Evolutionary conservation across 805 yeast genomes (phyloP), one percentile per base, ranked within the genome.

Genomic region (Spathaspora arborariae): DNA sequence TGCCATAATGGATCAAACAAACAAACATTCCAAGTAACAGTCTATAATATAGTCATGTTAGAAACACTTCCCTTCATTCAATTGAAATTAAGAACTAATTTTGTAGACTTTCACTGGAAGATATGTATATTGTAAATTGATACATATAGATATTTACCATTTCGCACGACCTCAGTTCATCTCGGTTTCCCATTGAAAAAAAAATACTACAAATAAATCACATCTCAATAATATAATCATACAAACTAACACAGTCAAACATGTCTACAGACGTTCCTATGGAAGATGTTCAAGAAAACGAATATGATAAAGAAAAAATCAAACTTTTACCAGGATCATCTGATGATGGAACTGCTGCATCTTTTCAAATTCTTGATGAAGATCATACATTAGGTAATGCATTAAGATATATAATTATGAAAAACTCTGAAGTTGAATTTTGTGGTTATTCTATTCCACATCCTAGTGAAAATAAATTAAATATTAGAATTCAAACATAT

Each of bases 371-470:
- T 51, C 64, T 81, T 26, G 94, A 90, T 56, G 99, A 94, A 67
- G 99, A 94, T 68, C 99, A 94, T 64, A 94, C 99, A 1, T 70
- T 94, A 43, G 99, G 99, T 20, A 94, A 94, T 60, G 86, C 98
- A 5, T 78, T 94, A 45, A 82, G 97, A 64, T 91, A 90, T 67
- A 82, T 92, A 63, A 89, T 94, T 57, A 90, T 94, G 96, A 91
- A 92, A 70, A 94, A 94, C 57, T 97, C 97, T 34, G 96, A 90
- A 54, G 99, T 94, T 20, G 99, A 94, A 63, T 94, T 94, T 65
- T 92, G 98, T 63, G 99, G 99, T 47, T 94, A 94, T 70, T 89
- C 97, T 39, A 94, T 94, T 55, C 99, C 99, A 9, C 99, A 94
- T 68, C 99, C 99, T 16, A 88, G 96, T 30, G 99, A 94, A 68